These are phyloP conservation scores for Cymodocea nodosa DNA, from an alignment of 116 monocot species.

Conservation along the genomic window DNA sequence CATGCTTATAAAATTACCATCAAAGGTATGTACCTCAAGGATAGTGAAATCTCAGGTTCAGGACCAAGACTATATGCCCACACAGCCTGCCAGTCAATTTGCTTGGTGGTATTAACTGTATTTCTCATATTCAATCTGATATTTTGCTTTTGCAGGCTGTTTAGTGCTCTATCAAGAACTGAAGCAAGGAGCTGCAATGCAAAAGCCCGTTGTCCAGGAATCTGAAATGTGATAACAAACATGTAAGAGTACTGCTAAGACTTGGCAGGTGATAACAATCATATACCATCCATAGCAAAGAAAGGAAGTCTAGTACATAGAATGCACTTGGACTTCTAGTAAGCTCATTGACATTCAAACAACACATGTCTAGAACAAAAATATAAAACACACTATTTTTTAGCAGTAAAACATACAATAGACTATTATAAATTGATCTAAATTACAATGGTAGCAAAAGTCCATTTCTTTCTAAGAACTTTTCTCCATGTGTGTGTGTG, in stretches of 20 bases:
- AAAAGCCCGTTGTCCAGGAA: slow-evolving; percentile 77
- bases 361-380: too few species aligned
- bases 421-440: too few species aligned
- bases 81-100: slow-evolving; percentile 84
- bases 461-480: too few species aligned
- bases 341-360: too few species aligned
- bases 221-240: slow-evolving; percentile 22
- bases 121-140: slow-evolving; percentile 7
- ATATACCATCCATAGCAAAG: neutral
- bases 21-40: slow-evolving; percentile 45
- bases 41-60: slow-evolving; percentile 72
- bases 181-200: slow-evolving; percentile 71
- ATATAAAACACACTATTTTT: too few species aligned
- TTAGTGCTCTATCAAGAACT: slow-evolving; percentile 49
- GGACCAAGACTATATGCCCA: slow-evolving; percentile 97
- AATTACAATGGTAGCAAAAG: too few species aligned
- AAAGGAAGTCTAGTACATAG: neutral
- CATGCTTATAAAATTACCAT: neutral
- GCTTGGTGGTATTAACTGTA: slow-evolving; percentile 6
- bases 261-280: neutral
- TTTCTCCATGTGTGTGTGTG: too few species aligned
- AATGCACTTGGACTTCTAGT: too few species aligned
- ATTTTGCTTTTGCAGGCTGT: slow-evolving; percentile 40
- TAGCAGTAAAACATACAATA: too few species aligned
- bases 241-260: neutral